Conservation (phyloP, 2,329 filamentous ascomycete genomes). For the Colletotrichum sp. region DNA sequence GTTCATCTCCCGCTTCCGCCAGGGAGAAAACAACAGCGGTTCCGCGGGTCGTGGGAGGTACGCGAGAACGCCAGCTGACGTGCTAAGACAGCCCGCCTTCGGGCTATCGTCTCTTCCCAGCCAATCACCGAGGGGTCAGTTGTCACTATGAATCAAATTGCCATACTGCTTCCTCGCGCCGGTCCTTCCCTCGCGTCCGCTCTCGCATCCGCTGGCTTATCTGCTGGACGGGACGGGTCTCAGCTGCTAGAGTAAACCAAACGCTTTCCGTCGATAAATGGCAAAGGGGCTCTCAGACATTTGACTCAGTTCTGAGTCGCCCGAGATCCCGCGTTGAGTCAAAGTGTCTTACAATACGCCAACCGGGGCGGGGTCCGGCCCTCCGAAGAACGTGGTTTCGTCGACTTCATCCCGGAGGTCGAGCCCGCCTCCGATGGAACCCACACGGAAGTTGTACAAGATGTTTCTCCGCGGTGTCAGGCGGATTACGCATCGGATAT, state of each 20-base stretch:
- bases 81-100: neutral
- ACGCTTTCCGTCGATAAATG: neutral
- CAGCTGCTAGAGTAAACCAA: neutral
- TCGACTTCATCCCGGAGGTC: neutral
- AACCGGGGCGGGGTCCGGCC: neutral
- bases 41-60: neutral
- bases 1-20: neutral
- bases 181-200: neutral
- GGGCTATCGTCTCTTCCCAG: neutral
- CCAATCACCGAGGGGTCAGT: neutral
- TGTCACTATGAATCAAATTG: neutral
- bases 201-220: neutral
- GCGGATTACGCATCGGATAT: neutral
- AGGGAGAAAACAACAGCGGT: neutral
- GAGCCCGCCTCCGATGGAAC: neutral
- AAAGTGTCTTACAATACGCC: neutral
- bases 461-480: neutral
- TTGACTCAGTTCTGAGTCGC: neutral
- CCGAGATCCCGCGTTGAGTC: neutral
- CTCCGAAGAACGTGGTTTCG: neutral
- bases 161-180: neutral
- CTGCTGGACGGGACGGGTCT: neutral
- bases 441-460: neutral
- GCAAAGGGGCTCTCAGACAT: neutral
- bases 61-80: neutral